Conservation (phyloP, 2,329 filamentous ascomycete genomes). For the Stagonosporopsis cucurbitacearum region DNA sequence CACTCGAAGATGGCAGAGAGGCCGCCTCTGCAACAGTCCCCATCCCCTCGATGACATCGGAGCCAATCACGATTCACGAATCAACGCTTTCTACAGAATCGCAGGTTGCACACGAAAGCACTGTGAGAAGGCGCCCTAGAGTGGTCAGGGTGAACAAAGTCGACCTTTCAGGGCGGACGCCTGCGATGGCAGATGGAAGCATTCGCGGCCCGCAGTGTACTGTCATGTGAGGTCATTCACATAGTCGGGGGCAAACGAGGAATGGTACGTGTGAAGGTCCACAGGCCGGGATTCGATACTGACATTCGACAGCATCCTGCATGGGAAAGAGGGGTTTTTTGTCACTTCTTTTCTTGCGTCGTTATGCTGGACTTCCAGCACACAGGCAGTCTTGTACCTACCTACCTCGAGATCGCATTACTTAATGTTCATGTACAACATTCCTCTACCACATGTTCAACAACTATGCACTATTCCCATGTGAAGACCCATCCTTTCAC, state of each 20-base stretch:
- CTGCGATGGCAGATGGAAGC: not conserved
- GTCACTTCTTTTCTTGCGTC: not conserved
- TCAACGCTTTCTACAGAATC: not conserved
- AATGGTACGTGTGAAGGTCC: not conserved
- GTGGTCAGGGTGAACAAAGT: not conserved
- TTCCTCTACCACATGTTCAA: not conserved
- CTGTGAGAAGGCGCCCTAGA: not conserved
- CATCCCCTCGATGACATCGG: not conserved
- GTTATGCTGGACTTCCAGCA: not conserved
- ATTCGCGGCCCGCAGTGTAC: constrained; percentile 10
- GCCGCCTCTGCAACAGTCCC: not conserved
- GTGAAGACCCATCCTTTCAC: too few species aligned
- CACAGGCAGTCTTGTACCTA: not conserved
- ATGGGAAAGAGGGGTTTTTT: not conserved
- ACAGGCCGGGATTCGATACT: not conserved
- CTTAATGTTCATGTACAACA: too few species aligned
- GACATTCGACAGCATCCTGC: not conserved
- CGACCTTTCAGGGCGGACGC: not conserved
- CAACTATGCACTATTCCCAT: too few species aligned
- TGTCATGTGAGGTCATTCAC: constrained; percentile 4
- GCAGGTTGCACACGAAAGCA: not conserved
- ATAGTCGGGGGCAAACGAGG: not conserved
- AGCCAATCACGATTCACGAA: not conserved
- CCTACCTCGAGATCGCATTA: too few species aligned
- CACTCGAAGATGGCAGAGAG: not conserved